These are phyloP conservation scores for Carex parvula DNA, from an alignment of 176 grass and related monocot species.

Conservation along the genomic window DNA sequence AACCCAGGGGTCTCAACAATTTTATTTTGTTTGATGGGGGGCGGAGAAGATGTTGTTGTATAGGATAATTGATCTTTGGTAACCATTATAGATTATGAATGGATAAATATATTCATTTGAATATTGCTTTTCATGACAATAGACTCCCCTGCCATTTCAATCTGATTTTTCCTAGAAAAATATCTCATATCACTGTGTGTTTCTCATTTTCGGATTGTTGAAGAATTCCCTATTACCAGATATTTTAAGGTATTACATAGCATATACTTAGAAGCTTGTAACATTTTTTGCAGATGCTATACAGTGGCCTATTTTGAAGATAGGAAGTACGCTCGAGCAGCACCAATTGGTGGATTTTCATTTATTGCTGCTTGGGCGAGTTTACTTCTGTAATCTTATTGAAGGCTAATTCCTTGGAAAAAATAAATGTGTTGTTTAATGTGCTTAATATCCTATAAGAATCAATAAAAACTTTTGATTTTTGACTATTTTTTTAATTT, in stretches of 20 bases:
- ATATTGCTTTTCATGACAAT: not conserved
- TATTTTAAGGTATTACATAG: not conserved
- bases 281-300: constrained; percentile 62
- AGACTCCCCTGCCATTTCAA: not conserved
- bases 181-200: not conserved
- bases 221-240: too few relatives aligned
- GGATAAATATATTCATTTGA: not conserved
- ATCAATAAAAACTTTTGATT: not conserved
- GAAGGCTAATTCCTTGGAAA: not conserved
- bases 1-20: not conserved
- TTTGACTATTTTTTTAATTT: not conserved
- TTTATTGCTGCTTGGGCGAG: constrained; percentile 87
- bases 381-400: constrained; percentile 59
- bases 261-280: not conserved
- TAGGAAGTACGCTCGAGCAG: constrained; percentile 58
- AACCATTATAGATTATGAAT: not conserved
- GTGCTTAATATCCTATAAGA: not conserved
- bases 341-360: constrained; percentile 81
- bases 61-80: not conserved
- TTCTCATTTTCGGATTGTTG: not conserved
- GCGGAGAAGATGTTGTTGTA: not conserved
- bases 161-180: not conserved
- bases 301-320: constrained; percentile 80
- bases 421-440: not conserved
- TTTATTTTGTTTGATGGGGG: not conserved